These are phyloP conservation scores for Lyophyllum shimeji DNA, from an alignment of 768 basidiomycete genomes.

Conservation along the genomic window DNA sequence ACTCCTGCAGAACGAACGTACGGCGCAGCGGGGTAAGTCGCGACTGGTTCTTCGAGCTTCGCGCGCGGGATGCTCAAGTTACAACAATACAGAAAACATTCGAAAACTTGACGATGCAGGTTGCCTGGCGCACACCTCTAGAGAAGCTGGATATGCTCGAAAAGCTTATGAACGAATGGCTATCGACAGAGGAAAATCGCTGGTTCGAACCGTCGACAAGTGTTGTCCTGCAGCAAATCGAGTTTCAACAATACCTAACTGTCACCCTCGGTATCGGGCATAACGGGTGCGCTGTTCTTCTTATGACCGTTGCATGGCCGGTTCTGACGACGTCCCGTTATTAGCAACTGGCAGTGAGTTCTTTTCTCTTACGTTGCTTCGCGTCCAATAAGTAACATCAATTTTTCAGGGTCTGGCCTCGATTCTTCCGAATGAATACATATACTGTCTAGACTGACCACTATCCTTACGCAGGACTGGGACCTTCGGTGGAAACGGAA, in stretches of 20 bases:
- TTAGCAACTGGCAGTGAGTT: conserved; percentile 24
- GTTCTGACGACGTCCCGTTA: neutral
- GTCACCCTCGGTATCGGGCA: conserved; percentile 65
- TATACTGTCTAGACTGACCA: neutral
- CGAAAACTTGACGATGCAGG: conserved; percentile 66
- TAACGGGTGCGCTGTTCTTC: conserved; percentile 37
- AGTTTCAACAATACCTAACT: conserved; percentile 65
- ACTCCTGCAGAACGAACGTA: conserved; percentile 55
- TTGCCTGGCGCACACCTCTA: conserved; percentile 74
- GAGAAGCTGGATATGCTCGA: conserved; percentile 72
- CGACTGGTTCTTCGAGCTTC: neutral
- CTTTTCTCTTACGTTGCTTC: neutral
- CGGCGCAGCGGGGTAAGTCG: conserved; percentile 63
- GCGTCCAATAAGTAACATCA: neutral
- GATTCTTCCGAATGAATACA: neutral
- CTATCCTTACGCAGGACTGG: conserved; percentile 44
- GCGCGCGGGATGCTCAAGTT: conserved; percentile 8
- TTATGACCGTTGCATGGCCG: neutral
- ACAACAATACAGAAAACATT: conserved; percentile 54
- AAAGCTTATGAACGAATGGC: conserved; percentile 68
- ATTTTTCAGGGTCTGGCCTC: conserved; percentile 5
- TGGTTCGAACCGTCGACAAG: conserved; percentile 75
- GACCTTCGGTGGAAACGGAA: conserved; percentile 56
- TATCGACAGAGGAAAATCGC: conserved; percentile 74
- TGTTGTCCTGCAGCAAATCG: conserved; percentile 61